These are phyloP conservation scores for Scolecobasidium constrictum DNA, from an alignment of 2,329 filamentous ascomycete genomes.

Conservation along the genomic window DNA sequence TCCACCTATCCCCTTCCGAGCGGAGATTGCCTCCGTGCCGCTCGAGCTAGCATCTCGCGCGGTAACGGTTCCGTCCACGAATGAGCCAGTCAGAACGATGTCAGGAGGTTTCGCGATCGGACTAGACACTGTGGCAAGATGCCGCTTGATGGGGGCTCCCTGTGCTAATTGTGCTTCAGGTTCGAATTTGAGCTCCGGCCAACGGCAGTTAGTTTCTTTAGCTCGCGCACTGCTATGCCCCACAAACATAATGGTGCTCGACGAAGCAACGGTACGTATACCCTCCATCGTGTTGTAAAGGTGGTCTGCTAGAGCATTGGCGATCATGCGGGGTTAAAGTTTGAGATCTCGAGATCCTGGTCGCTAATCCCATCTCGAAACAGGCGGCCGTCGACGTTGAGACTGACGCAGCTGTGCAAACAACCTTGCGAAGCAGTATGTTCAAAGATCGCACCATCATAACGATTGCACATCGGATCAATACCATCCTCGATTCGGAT, in stretches of 20 bases:
- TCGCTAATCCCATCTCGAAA: constrained; percentile 11
- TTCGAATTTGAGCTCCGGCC: constrained; percentile 89
- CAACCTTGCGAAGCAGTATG: constrained; percentile 50
- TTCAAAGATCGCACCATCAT: constrained; percentile 95
- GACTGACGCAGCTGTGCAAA: constrained; percentile 54
- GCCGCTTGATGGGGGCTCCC: too few relatives aligned
- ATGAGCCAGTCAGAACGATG: too few relatives aligned
- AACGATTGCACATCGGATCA: constrained; percentile 95
- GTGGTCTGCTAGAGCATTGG: neutral
- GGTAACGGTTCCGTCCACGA: neutral
- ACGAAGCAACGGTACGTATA: constrained; percentile 78
- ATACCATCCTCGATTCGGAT: constrained; percentile 85
- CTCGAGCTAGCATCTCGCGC: neutral
- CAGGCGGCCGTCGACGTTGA: constrained; percentile 59
- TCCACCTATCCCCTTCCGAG: neutral
- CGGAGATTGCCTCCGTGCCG: neutral
- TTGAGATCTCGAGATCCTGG: neutral
- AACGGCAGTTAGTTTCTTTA: constrained; percentile 86
- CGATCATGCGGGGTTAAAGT: too few relatives aligned
- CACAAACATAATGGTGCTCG: constrained; percentile 91
- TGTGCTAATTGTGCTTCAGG: too few relatives aligned
- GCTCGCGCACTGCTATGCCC: constrained; percentile 89
- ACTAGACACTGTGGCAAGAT: too few relatives aligned
- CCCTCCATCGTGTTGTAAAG: too few relatives aligned
- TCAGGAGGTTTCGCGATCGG: too few relatives aligned